Percentiles rank a stretch among this genome's conserved stretches.
phyloP scores from a whole-genome alignment of 495 filamentous ascomycete genomes.

The Podospora conica region DNA sequence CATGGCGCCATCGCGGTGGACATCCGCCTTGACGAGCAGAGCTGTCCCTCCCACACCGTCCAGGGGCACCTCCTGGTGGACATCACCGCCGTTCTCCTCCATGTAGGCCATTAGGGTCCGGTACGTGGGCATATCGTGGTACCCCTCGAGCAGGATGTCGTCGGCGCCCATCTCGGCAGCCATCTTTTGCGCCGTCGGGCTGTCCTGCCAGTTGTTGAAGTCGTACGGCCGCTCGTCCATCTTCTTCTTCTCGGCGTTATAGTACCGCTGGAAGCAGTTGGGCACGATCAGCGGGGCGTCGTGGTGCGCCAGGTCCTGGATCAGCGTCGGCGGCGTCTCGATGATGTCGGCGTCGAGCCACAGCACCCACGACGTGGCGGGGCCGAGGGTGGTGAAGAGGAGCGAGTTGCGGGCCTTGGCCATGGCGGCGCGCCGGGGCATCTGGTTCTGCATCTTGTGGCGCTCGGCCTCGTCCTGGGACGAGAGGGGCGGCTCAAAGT shows the following conservation, averaged over 20 bases:
- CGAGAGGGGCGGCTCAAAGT: conserved; percentile 76
- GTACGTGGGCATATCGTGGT: conserved; percentile 86
- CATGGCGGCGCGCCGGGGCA: conserved; percentile 81
- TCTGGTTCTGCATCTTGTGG: conserved; percentile 86
- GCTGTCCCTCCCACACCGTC: conserved; percentile 95
- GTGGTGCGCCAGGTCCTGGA: conserved; percentile 86
- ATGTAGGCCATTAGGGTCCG: conserved; percentile 88
- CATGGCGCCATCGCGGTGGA: conserved; percentile 97
- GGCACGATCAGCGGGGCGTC: conserved; percentile 85
- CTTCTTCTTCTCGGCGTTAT: conserved; percentile 60
- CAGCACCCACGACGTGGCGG: conserved; percentile 90
- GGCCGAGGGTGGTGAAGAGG: conserved; percentile 93
- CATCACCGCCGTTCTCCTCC: conserved; percentile 52
- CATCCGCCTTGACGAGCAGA: conserved; percentile 91
- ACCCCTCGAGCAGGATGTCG: conserved; percentile 91
- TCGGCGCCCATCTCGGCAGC: conserved; percentile 73
- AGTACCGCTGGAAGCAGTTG: conserved; percentile 91
- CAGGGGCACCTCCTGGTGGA: conserved; percentile 57
- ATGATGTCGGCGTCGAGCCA: conserved; percentile 93
- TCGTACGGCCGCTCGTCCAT: conserved; percentile 81
- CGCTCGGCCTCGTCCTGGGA: conserved; percentile 84
- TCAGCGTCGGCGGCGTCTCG: conserved; percentile 77
- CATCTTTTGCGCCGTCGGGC: conserved; percentile 64
- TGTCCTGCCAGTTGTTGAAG: conserved; percentile 96
- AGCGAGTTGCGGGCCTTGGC: conserved; percentile 86